These are phyloP conservation scores for Mycosarcoma maydis DNA, from an alignment of 1,284 basidiomycete genomes.

Conservation along the genomic window DNA sequence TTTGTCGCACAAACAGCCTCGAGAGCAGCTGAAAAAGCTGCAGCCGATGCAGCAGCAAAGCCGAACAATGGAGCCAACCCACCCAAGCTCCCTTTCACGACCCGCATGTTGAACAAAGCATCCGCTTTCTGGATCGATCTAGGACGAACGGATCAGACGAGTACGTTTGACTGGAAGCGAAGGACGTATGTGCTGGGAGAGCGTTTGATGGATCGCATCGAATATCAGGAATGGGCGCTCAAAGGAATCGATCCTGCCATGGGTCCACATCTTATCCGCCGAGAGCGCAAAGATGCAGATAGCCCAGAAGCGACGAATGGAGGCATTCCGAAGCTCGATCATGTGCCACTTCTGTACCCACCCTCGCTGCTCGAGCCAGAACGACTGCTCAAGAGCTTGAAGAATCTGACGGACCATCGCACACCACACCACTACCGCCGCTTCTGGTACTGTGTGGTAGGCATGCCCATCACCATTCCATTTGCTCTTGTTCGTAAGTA, in stretches of 20 bases:
- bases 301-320: background rate
- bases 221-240: conserved; percentile 66
- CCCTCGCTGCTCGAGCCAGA: conserved; percentile 36
- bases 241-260: conserved; percentile 62
- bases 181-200: conserved; percentile 59
- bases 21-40: conserved; percentile 36
- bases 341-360: conserved; percentile 59
- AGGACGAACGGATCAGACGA: conserved; percentile 53
- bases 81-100: conserved; percentile 35
- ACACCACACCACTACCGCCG: conserved; percentile 57
- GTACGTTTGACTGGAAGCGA: conserved; percentile 60
- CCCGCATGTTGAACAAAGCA: conserved; percentile 50
- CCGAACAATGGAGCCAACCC: conserved; percentile 12
- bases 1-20: conserved; percentile 57
- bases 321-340: conserved; percentile 28
- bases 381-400: conserved; percentile 46
- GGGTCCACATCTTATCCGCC: conserved; percentile 41
- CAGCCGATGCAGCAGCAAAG: conserved; percentile 25
- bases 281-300: conserved; percentile 11
- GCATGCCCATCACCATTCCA: conserved; percentile 61
- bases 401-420: conserved; percentile 41
- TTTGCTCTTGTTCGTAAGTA: conserved; percentile 60
- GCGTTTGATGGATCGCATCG: conserved; percentile 64
- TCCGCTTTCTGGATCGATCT: conserved; percentile 61
- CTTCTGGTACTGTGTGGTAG: conserved; percentile 55